Percentiles rank a stretch among this genome's conserved stretches.
Evolutionary conservation across 306 rosid species (phyloP).

Genomic region (Sesbania bispinosa): DNA sequence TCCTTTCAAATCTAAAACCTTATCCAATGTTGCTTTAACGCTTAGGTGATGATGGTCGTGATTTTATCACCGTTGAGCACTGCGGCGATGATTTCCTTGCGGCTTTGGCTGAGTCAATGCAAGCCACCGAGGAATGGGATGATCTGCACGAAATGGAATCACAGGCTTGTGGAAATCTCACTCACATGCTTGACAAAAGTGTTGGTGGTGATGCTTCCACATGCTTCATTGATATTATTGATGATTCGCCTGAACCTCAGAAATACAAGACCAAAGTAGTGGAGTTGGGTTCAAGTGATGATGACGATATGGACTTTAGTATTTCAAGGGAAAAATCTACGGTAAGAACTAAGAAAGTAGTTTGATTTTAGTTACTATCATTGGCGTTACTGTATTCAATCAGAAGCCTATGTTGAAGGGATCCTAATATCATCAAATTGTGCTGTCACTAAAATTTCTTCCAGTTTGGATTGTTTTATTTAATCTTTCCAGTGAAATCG

Average conservation of each 20-base stretch:
- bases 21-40: no score
- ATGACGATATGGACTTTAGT: slow-evolving; percentile 43
- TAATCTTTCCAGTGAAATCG: not conserved
- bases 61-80: slow-evolving; percentile 80
- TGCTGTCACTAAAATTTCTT: not conserved
- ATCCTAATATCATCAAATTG: no score
- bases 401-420: no score
- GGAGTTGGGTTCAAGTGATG: slow-evolving; percentile 68
- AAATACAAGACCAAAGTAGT: slow-evolving; percentile 37
- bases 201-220: slow-evolving; percentile 14
- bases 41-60: slow-evolving; percentile 81
- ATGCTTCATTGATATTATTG: slow-evolving; percentile 32
- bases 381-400: not conserved
- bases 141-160: slow-evolving; percentile 72
- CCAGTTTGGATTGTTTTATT: not conserved
- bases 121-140: slow-evolving; percentile 85
- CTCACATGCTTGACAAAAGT: slow-evolving; percentile 38
- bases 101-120: slow-evolving; percentile 63
- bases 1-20: no score
- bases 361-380: no score
- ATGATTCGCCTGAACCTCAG: slow-evolving; percentile 41
- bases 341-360: no score
- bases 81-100: slow-evolving; percentile 92
- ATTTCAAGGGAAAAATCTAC: slow-evolving; percentile 30
- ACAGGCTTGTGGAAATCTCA: slow-evolving; percentile 66